Percentiles rank a stretch among this genome's conserved stretches.
phyloP scores from a whole-genome alignment of 2,329 filamentous ascomycete genomes.

The Cytospora schulzeri region DNA sequence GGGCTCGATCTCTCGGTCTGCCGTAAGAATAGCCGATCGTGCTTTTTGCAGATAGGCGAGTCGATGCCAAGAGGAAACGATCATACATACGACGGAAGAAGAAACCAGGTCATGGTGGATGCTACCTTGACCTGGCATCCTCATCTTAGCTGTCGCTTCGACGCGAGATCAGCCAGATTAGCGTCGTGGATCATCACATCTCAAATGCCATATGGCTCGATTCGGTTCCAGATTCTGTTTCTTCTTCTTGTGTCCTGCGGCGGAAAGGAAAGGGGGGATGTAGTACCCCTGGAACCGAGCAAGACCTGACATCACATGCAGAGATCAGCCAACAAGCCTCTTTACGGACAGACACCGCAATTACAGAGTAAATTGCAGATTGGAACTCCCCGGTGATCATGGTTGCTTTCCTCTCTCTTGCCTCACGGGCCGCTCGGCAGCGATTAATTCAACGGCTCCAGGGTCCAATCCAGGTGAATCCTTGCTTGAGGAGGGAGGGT shows the following conservation, averaged over 20 bases:
- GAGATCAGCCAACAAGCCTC: not conserved
- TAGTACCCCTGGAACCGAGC: not conserved
- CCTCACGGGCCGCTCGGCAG: not conserved
- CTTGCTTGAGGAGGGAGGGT: not conserved
- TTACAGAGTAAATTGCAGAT: not conserved
- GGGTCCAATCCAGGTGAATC: not conserved
- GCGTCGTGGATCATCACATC: not conserved
- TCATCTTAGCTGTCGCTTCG: not conserved
- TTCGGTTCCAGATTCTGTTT: not conserved
- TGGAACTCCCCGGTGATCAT: not conserved
- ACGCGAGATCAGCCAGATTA: not conserved
- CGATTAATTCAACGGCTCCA: not conserved
- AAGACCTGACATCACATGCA: not conserved
- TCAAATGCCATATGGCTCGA: not conserved
- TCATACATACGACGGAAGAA: not conserved
- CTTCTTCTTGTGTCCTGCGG: not conserved
- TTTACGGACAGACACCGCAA: not conserved
- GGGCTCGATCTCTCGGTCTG: not conserved
- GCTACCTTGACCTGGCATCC: not conserved
- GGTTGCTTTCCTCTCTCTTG: not conserved
- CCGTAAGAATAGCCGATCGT: not conserved
- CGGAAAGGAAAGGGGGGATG: not conserved
- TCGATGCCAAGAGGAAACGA: constrained; percentile 1
- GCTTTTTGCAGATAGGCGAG: not conserved
- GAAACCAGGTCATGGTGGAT: not conserved